phyloP scores from a whole-genome alignment of 768 basidiomycete species.

The Amanita pallidorosea region DNA sequence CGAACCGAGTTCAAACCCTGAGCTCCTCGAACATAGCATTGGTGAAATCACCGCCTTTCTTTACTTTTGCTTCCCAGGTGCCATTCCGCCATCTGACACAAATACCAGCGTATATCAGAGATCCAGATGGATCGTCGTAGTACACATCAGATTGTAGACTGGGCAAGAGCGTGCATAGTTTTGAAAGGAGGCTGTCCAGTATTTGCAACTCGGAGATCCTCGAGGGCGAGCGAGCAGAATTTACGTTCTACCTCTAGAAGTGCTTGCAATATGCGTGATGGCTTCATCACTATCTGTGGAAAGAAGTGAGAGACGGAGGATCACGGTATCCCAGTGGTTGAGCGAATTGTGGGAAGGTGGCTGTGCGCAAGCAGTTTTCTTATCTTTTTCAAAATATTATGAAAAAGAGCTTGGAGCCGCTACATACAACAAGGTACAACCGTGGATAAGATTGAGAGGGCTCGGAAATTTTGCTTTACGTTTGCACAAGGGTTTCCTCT shows the following conservation, averaged over 20 bases:
- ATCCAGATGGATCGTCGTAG: conserved; percentile 2
- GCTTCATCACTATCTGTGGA: background rate
- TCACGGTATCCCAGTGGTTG: too few species aligned
- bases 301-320: background rate
- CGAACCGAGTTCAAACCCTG: background rate
- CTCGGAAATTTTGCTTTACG: too few species aligned
- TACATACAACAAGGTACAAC: too few species aligned
- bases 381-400: too few species aligned
- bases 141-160: background rate
- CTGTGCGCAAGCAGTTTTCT: too few species aligned
- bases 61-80: background rate
- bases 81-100: conserved; percentile 2
- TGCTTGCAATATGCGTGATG: background rate
- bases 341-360: too few species aligned
- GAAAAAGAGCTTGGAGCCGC: too few species aligned
- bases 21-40: conserved; percentile 2
- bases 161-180: background rate
- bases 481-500: too few species aligned
- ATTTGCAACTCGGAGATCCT: conserved; percentile 3
- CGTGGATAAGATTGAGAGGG: too few species aligned
- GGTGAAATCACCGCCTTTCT: conserved; percentile 3
- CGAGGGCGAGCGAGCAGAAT: conserved; percentile 2
- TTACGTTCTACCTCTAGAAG: conserved; percentile 2
- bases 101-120: conserved; percentile 1
- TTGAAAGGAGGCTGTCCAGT: conserved; percentile 2